Evolutionary conservation across 768 basidiomycete genomes (phyloP).

Genomic region (Termitomyces sp.): DNA sequence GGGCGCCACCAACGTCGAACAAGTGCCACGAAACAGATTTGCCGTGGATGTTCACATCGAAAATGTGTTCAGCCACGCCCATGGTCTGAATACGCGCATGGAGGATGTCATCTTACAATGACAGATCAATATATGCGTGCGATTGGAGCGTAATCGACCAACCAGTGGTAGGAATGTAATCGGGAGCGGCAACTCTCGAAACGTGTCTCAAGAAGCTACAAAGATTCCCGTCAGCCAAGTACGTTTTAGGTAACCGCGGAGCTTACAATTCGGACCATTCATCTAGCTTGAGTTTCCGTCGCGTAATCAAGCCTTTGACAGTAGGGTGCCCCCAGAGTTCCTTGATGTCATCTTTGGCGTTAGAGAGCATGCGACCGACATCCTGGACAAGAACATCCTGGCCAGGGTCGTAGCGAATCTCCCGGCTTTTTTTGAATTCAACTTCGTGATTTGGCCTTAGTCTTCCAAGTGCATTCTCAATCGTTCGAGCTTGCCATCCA

Average conservation of each 20-base stretch:
- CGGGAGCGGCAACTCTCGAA: slow-evolving; percentile 56
- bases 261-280: slow-evolving; percentile 89
- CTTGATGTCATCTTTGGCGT: slow-evolving; percentile 57
- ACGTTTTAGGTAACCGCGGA: not conserved
- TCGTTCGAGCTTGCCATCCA: slow-evolving; percentile 74
- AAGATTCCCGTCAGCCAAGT: slow-evolving; percentile 8
- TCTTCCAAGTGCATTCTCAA: slow-evolving; percentile 45
- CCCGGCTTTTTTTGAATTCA: slow-evolving; percentile 26
- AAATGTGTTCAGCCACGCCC: slow-evolving; percentile 81
- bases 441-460: slow-evolving; percentile 25
- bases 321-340: slow-evolving; percentile 69
- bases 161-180: slow-evolving; percentile 77
- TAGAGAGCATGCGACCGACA: slow-evolving; percentile 52
- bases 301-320: slow-evolving; percentile 62
- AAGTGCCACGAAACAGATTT: slow-evolving; percentile 72
- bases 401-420: slow-evolving; percentile 26
- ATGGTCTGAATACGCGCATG: slow-evolving; percentile 90
- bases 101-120: slow-evolving; percentile 66
- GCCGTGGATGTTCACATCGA: slow-evolving; percentile 76
- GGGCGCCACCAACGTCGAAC: slow-evolving; percentile 66
- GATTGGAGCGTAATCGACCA: slow-evolving; percentile 9
- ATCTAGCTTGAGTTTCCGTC: slow-evolving; percentile 69
- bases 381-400: slow-evolving; percentile 56
- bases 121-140: slow-evolving; percentile 23
- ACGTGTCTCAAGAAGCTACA: slow-evolving; percentile 73